These are phyloP conservation scores for Massarina eburnea DNA, from an alignment of 2,329 filamentous ascomycete species.

Conservation along the genomic window DNA sequence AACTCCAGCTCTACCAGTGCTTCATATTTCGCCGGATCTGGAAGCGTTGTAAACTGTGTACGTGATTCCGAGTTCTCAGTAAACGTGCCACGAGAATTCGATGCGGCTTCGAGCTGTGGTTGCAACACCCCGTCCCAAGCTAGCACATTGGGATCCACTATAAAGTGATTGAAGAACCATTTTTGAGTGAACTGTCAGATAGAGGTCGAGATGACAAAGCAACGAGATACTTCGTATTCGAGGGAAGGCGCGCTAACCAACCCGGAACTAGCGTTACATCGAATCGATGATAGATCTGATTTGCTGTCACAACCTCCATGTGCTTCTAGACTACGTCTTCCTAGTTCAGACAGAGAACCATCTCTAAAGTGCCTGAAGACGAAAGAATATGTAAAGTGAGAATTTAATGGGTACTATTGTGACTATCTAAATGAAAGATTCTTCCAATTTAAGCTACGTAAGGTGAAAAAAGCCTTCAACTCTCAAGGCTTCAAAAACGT, in stretches of 20 bases:
- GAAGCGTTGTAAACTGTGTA: neutral
- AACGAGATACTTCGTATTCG: no score
- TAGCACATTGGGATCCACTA: conserved; percentile 10
- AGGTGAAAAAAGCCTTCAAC: neutral
- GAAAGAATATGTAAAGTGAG: no score
- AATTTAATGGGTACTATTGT: no score
- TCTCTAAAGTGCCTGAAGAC: no score
- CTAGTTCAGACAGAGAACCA: neutral
- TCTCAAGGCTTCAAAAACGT: neutral
- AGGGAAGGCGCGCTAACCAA: no score
- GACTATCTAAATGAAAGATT: no score
- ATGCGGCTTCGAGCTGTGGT: conserved; percentile 5
- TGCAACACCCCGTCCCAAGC: conserved; percentile 16
- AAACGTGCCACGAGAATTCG: neutral
- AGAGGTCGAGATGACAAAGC: no score
- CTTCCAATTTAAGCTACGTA: neutral
- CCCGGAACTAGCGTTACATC: no score
- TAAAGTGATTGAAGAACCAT: conserved; percentile 17
- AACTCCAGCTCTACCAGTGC: neutral
- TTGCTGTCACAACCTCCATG: no score
- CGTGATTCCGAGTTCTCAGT: conserved; percentile 1
- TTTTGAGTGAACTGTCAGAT: no score
- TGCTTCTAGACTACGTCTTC: neutral
- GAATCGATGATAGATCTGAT: no score
- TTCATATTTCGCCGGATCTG: conserved; percentile 1